Evolutionary conservation across 805 yeast species (phyloP).

Genomic region (Pichia pseudocactophila): DNA sequence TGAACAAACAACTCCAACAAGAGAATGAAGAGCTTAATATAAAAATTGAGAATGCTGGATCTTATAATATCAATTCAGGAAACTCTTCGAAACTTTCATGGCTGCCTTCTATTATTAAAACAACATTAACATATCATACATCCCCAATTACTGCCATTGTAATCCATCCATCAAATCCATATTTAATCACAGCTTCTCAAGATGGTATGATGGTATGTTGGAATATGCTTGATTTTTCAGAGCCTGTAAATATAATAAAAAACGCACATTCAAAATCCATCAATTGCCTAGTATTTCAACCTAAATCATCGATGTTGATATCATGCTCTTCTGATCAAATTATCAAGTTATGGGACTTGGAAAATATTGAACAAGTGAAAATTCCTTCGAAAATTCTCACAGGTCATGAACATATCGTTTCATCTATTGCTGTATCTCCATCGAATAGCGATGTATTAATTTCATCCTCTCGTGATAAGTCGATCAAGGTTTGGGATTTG

Average conservation of each 20-base stretch:
- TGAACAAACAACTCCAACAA: conserved; percentile 40
- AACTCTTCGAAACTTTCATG: conserved; percentile 38
- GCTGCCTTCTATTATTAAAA: conserved; percentile 48
- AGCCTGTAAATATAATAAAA: conserved; percentile 51
- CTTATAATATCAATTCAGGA: conserved; percentile 6
- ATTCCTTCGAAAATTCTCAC: conserved; percentile 48
- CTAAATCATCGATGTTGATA: conserved; percentile 28
- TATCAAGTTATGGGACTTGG: conserved; percentile 65
- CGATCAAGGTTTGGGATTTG: conserved; percentile 60
- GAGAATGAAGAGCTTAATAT: conserved; percentile 18
- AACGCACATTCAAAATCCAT: conserved; percentile 70
- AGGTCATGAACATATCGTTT: conserved; percentile 86
- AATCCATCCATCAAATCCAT: conserved; percentile 69
- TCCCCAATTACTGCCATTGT: conserved; percentile 53
- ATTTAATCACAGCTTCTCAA: conserved; percentile 54
- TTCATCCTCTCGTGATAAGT: conserved; percentile 55
- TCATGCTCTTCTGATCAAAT: conserved; percentile 43
- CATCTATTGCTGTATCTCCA: conserved; percentile 46
- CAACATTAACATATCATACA: conserved; percentile 44
- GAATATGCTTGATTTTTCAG: conserved; percentile 53
- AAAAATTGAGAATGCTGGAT: conserved; percentile 4
- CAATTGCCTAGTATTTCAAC: conserved; percentile 50
- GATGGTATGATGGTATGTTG: conserved; percentile 70
- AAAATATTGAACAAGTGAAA: conserved; percentile 6
- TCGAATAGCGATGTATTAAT: conserved; percentile 40